These are phyloP conservation scores for Tulasnella sp. DNA, from an alignment of 768 basidiomycete genomes.

Conservation along the genomic window DNA sequence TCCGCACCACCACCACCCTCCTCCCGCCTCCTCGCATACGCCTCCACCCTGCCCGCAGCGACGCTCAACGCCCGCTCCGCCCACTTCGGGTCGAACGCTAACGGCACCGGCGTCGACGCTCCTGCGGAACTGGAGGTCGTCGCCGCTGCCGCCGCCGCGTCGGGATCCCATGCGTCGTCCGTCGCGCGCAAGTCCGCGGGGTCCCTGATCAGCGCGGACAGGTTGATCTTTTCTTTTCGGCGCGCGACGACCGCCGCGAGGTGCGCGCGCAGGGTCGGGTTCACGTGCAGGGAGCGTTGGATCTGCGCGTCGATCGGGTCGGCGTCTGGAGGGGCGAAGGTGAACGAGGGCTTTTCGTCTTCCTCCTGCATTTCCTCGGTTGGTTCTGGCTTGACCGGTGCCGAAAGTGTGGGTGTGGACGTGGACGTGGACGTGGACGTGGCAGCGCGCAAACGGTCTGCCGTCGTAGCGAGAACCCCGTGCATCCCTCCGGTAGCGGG, in stretches of 20 bases:
- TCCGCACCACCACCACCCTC: constrained; percentile 43
- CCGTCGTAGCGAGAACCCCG: background rate
- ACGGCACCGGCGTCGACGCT: background rate
- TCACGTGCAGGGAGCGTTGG: constrained; percentile 8
- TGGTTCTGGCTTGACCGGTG: too few species aligned
- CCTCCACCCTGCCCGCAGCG: constrained; percentile 57
- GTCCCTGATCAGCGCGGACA: background rate
- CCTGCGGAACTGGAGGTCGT: too few species aligned
- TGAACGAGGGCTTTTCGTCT: background rate
- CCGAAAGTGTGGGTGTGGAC: too few species aligned
- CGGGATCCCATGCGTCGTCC: constrained; percentile 28
- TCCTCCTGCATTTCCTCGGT: background rate
- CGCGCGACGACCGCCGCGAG: background rate
- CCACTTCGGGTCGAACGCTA: constrained; percentile 50
- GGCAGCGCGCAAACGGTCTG: constrained; percentile 32
- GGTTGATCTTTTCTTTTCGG: background rate
- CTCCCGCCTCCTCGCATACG: constrained; percentile 33
- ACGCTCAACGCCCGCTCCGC: constrained; percentile 61
- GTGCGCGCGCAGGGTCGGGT: background rate
- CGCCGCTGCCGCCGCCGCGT: too few species aligned
- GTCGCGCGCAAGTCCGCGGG: constrained; percentile 29
- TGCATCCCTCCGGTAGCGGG: constrained; percentile 51
- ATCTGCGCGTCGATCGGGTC: constrained; percentile 8
- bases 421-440: too few species aligned
- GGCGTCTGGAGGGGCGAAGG: background rate